A percentile compares a stretch with the other conserved stretches of the same genome.
These are phyloP conservation scores for Quercus rubra DNA, from an alignment of 306 rosid genomes.

Conservation along the genomic window DNA sequence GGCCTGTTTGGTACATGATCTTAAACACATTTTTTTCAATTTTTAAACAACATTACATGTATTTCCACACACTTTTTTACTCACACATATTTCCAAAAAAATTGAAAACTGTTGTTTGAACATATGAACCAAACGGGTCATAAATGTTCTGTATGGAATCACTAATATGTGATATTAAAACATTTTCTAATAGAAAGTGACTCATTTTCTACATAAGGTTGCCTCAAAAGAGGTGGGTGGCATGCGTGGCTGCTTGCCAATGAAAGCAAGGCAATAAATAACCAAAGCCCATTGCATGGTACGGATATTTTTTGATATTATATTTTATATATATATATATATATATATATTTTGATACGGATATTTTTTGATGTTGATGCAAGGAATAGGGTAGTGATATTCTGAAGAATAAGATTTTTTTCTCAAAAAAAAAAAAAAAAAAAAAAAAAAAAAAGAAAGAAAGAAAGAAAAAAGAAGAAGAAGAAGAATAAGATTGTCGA, in stretches of 20 bases:
- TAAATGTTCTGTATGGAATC: not conserved
- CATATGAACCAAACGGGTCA: too few relatives aligned
- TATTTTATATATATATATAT: too few relatives aligned
- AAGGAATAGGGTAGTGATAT: not conserved
- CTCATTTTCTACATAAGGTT: not conserved
- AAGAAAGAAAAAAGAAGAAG: too few relatives aligned
- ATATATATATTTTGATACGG: not conserved
- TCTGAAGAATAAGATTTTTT: not conserved
- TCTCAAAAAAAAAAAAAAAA: too few relatives aligned
- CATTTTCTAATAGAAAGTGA: not conserved
- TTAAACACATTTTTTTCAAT: too few relatives aligned
- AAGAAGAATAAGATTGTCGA: not conserved
- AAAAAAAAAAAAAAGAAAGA: too few relatives aligned
- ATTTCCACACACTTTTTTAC: too few relatives aligned
- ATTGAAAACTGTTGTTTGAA: too few relatives aligned
- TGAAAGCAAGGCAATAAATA: too few relatives aligned
- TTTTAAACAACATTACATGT: too few relatives aligned
- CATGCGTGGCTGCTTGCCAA: not conserved
- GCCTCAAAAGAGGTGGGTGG: not conserved
- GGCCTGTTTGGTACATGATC: fast-evolving
- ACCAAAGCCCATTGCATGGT: too few relatives aligned
- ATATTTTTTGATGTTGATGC: not conserved
- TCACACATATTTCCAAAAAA: too few relatives aligned
- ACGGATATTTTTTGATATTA: not conserved
- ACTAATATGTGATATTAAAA: not conserved